These are phyloP conservation scores for Peltaster fructicola DNA, from an alignment of 2,329 filamentous ascomycete genomes.

Conservation along the genomic window DNA sequence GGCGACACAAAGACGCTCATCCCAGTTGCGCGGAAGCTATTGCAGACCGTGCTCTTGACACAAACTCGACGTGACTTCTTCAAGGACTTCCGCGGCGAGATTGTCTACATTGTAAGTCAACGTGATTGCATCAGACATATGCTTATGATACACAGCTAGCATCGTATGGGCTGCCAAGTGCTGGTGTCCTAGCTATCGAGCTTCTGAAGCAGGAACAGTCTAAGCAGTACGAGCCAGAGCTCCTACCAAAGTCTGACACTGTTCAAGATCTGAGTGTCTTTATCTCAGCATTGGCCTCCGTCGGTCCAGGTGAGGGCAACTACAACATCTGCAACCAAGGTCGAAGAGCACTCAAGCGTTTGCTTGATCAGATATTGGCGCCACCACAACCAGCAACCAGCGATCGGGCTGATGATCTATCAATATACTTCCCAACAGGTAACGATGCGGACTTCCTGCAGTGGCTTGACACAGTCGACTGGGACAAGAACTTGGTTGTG, in stretches of 20 bases:
- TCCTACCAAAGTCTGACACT: constrained; percentile 25
- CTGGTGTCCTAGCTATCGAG: constrained; percentile 26
- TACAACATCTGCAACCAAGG: constrained; percentile 25
- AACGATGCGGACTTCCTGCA: constrained; percentile 27
- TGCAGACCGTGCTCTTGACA: constrained; percentile 21
- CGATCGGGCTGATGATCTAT: constrained; percentile 13
- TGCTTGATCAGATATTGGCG: constrained; percentile 26
- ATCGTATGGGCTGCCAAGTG: constrained; percentile 24
- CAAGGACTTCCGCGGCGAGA: constrained; percentile 26
- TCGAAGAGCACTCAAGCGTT: constrained; percentile 22
- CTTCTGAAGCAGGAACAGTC: constrained; percentile 26
- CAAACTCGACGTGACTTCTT: constrained; percentile 23
- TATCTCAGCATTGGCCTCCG: constrained; percentile 23
- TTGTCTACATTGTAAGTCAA: constrained; percentile 18
- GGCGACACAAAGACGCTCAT: constrained; percentile 20
- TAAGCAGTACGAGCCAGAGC: constrained; percentile 13
- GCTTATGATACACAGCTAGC: constrained; percentile 11
- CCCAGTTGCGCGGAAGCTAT: constrained; percentile 20
- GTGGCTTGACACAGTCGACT: constrained; percentile 28
- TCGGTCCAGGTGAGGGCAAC: constrained; percentile 23
- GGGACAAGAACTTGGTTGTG: constrained; percentile 24
- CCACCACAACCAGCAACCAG: constrained; percentile 9
- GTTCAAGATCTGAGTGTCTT: constrained; percentile 30
- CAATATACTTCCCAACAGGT: constrained; percentile 18
- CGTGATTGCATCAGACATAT: not conserved